These are phyloP conservation scores for Salix purpurea DNA, from an alignment of 345 rosid genomes.

Conservation along the genomic window DNA sequence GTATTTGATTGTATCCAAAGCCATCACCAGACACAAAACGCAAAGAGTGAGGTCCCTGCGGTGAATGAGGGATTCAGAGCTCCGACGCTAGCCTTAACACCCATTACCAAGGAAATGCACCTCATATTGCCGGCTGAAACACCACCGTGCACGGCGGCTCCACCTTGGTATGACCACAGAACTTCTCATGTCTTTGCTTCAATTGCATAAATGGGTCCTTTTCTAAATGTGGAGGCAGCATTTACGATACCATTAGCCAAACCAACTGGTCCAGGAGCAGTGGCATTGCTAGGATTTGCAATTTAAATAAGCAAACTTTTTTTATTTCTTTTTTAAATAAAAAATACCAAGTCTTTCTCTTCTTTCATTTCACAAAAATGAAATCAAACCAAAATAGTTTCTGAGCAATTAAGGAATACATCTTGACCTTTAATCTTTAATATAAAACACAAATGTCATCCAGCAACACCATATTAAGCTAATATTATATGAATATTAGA, in stretches of 20 bases:
- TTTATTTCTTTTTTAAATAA: no score
- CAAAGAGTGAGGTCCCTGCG: constrained; percentile 21
- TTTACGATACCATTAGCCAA: constrained; percentile 20
- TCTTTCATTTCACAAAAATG: no score
- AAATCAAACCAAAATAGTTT: no score
- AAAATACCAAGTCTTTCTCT: no score
- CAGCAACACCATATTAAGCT: no score
- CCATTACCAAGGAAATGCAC: constrained; percentile 23
- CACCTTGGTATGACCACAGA: constrained; percentile 21
- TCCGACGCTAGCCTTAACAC: constrained; percentile 5
- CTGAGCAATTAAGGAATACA: no score
- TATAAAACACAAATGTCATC: no score
- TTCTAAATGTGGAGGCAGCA: constrained; percentile 14
- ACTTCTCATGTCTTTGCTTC: constrained; percentile 12
- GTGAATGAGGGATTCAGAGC: not conserved
- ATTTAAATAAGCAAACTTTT: no score
- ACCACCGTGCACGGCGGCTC: constrained; percentile 19
- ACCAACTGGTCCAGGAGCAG: constrained; percentile 17
- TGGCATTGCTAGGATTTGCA: constrained; percentile 15
- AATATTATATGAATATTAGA: no score
- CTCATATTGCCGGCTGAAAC: constrained; percentile 21
- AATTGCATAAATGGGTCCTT: constrained; percentile 26
- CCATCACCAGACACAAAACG: constrained; percentile 9
- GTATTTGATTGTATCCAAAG: no score
- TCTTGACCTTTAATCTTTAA: no score